These are phyloP conservation scores for Verticillium nubilum DNA, from an alignment of 2,329 filamentous ascomycete genomes.

Conservation along the genomic window DNA sequence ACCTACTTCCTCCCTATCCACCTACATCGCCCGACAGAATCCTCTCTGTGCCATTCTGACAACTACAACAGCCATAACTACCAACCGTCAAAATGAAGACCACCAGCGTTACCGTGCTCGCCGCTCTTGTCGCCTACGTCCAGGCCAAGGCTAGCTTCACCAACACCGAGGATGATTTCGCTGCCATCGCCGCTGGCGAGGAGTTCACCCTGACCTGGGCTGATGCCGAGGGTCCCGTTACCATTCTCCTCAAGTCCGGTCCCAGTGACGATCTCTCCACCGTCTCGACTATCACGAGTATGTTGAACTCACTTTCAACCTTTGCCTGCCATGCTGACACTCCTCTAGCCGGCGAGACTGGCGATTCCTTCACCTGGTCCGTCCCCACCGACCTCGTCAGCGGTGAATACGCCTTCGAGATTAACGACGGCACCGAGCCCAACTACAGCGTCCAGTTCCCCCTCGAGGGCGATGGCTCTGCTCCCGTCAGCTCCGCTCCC, in stretches of 20 bases:
- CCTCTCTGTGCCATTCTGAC: not conserved
- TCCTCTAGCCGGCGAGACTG: slow-evolving; percentile 25
- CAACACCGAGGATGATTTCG: slow-evolving; percentile 28
- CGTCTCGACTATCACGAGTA: slow-evolving; percentile 30
- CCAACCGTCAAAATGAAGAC: slow-evolving; percentile 25
- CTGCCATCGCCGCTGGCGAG: slow-evolving; percentile 27
- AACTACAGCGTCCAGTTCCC: slow-evolving; percentile 41
- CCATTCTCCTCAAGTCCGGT: slow-evolving; percentile 34
- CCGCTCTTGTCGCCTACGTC: slow-evolving; percentile 23
- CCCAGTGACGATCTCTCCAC: slow-evolving; percentile 24
- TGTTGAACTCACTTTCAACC: slow-evolving; percentile 12
- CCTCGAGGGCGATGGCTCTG: slow-evolving; percentile 20
- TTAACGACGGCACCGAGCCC: slow-evolving; percentile 28
- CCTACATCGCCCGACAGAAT: no score
- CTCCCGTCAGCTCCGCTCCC: slow-evolving; percentile 10
- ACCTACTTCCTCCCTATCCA: not conserved
- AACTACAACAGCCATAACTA: not conserved
- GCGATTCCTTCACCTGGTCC: slow-evolving; percentile 31
- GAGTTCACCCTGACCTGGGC: slow-evolving; percentile 39
- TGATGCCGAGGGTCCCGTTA: slow-evolving; percentile 33
- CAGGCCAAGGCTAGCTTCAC: slow-evolving; percentile 16
- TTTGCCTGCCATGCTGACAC: not conserved
- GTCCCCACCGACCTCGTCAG: slow-evolving; percentile 27
- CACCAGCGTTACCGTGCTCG: slow-evolving; percentile 19
- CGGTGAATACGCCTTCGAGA: slow-evolving; percentile 40